A percentile compares a stretch with the other conserved stretches of the same genome.
Evolutionary conservation across 2,329 filamentous ascomycete genomes (phyloP).

Genomic region (Ceratocystis diversiconidia): DNA sequence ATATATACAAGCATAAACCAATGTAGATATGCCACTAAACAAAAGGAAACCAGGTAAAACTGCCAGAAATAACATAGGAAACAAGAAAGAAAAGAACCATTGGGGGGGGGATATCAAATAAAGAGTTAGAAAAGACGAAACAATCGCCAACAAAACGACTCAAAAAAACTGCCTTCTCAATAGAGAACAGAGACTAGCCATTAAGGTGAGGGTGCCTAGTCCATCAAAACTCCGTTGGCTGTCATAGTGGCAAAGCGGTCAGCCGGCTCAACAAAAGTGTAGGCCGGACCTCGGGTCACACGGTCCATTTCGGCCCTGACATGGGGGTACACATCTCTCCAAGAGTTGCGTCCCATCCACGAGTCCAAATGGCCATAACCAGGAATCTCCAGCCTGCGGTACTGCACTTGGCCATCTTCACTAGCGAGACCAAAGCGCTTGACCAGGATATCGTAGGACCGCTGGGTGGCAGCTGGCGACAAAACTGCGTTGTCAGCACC

Average conservation of each 20-base stretch:
- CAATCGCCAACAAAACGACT: neutral
- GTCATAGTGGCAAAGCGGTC: slow-evolving; percentile 32
- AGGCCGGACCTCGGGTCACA: slow-evolving; percentile 31
- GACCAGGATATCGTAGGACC: slow-evolving; percentile 38
- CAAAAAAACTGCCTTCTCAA: neutral
- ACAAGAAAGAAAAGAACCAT: slow-evolving; percentile 7
- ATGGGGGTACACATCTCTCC: slow-evolving; percentile 44
- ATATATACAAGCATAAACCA: neutral
- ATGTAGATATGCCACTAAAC: neutral
- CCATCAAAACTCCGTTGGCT: slow-evolving; percentile 28
- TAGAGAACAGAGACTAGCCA: neutral
- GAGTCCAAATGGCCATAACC: slow-evolving; percentile 48
- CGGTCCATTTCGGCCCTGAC: slow-evolving; percentile 41
- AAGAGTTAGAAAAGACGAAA: neutral
- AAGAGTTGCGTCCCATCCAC: slow-evolving; percentile 47
- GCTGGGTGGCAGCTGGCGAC: slow-evolving; percentile 38
- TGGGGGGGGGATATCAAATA: slow-evolving; percentile 1
- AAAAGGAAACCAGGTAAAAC: slow-evolving; percentile 5
- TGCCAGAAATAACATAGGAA: slow-evolving; percentile 4
- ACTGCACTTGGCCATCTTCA: slow-evolving; percentile 28
- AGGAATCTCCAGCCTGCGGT: slow-evolving; percentile 38
- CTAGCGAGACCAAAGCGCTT: slow-evolving; percentile 33
- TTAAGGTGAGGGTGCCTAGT: slow-evolving; percentile 20
- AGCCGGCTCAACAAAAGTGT: slow-evolving; percentile 31
- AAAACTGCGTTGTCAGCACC: slow-evolving; percentile 44